Evolutionary conservation across 2,329 filamentous ascomycete species (phyloP), one percentile per base, ranked within the genome.

Genomic region (Sphaerostilbella broomeana): DNA sequence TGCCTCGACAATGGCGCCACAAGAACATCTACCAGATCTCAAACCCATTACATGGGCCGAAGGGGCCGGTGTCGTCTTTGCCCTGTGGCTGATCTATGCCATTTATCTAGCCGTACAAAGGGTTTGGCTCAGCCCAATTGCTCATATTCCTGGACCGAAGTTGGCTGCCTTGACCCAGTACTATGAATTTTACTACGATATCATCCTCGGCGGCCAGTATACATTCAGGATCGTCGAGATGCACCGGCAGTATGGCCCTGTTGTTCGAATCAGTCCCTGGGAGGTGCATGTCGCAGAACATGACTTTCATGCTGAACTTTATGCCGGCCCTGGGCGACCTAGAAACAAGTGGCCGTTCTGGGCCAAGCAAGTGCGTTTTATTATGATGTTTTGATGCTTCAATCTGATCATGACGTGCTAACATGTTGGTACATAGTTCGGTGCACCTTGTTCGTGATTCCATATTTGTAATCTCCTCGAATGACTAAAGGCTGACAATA

Each of bases 331-430:
- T 4, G 54, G 47, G 32, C 46, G 51, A 25, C 52, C 50, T 11
- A 51, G 61, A 31, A 50, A 63, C 34, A 60, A 56, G 43, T 62
- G 56, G 55, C 44, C 43, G n/a, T 62, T 62, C 37, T 58, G 57
- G 42, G 53, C 52, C 24, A 61, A 63, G 46, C 57, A 62, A 51
- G 61, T 57, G 44, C 46, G 52, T 25, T 10, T 13, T 18, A 6
- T 13, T 12, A 25, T 9, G 16, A 8, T n/a, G 8, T 10, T 16
- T 5, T 22, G 6, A n/a, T 15, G 20, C n/a, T 12, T 9, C 15
- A n/a, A 5, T 12, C 22, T 16, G 19, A 16, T 20, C 9, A 13
- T 9, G 13, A 4, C 5, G 11, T 29, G 25, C 10, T 11, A 20
- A 22, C 26, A 12, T 32, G 20, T 13, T 17, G 17, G 18, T n/a